Evolutionary conservation across 1,284 basidiomycete genomes (phyloP), one percentile per base, ranked within the genome.

Genomic region (Neolentinus lepideus): DNA sequence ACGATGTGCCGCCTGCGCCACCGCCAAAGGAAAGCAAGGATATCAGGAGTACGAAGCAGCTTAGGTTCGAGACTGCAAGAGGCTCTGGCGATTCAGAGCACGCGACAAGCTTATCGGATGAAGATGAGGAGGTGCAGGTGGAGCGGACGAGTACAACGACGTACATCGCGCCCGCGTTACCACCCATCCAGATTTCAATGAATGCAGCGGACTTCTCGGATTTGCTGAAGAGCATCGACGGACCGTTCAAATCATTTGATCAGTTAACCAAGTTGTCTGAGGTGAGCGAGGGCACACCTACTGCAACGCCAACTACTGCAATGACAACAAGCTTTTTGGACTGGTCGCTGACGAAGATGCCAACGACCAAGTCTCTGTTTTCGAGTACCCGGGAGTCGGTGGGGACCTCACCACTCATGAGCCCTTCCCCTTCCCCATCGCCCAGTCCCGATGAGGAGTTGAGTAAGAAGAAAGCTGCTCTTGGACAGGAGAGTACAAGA

Each of bases 111-210:
- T 31, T 31, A 4, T 31, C 29, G 29, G 29, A 31, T 21, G 38
- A 43, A 6, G 38, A 43, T n/a, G 82, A 83, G 61, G 75, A 76
- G 4, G 78, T 80, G 1, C 76, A 80, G 1, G 80, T 87, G 19
- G 80, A 86, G 66, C 78, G 76, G 54, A 82, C 78, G n/a, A 84
- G 84, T n/a, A 80, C 79, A 61, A 76, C 87, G 14, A 90, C 88
- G 19, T 90, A 83, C 67, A 89, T 90, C 54, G 85, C 87, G 1
- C 89, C 89, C 46, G 88, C 88, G 4, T 72, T 91, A 27, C 89
- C 88, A 2, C 89, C 89, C 0, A 90, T 92, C 62, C 81, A 89
- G 24, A 87, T 92, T 65, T 93, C 90, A 9, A 81, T 94, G 76
- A 86, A 83, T 61, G 78, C 83, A 43, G 76, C 81, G 1, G 92